phyloP scores from a whole-genome alignment of 768 basidiomycete genomes.

The Mycena amicta region DNA sequence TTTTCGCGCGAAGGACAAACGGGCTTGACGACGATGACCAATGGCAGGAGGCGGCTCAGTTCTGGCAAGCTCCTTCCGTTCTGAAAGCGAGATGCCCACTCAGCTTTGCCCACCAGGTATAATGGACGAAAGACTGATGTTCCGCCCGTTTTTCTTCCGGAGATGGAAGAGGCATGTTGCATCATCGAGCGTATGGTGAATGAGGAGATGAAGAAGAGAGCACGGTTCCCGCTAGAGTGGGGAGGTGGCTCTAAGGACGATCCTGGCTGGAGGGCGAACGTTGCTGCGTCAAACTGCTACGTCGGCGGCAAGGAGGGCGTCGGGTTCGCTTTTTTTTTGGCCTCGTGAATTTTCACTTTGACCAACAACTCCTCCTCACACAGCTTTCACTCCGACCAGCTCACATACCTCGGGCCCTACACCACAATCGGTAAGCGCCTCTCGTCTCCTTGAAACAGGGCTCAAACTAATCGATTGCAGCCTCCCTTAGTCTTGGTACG shows the following conservation, averaged over 20 bases:
- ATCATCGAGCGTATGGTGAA: slow-evolving; percentile 74
- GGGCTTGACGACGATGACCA: slow-evolving; percentile 45
- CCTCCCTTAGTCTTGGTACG: slow-evolving; percentile 76
- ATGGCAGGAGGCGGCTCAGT: slow-evolving; percentile 76
- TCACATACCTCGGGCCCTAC: slow-evolving; percentile 82
- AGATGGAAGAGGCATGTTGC: slow-evolving; percentile 79
- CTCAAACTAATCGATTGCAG: slow-evolving; percentile 31
- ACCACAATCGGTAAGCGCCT: slow-evolving; percentile 58
- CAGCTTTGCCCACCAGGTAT: slow-evolving; percentile 54
- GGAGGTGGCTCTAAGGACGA: slow-evolving; percentile 31
- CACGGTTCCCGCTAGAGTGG: slow-evolving; percentile 72
- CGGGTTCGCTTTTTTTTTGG: slow-evolving; percentile 35
- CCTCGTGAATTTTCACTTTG: slow-evolving; percentile 49
- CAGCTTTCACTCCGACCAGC: slow-evolving; percentile 74
- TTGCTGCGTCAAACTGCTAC: slow-evolving; percentile 85
- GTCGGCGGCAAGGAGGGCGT: slow-evolving; percentile 81
- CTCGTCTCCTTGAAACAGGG: background rate
- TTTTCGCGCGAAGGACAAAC: slow-evolving; percentile 62
- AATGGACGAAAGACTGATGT: slow-evolving; percentile 68
- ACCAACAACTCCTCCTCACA: too few species aligned
- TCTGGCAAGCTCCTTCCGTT: slow-evolving; percentile 51
- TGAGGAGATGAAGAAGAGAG: slow-evolving; percentile 62
- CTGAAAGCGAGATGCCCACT: background rate
- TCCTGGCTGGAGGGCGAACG: slow-evolving; percentile 72
- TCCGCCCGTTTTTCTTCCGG: slow-evolving; percentile 58